Base-by-base conservation (phyloP, 257 asterid species). In the Anisodus acutangulus region DNA sequence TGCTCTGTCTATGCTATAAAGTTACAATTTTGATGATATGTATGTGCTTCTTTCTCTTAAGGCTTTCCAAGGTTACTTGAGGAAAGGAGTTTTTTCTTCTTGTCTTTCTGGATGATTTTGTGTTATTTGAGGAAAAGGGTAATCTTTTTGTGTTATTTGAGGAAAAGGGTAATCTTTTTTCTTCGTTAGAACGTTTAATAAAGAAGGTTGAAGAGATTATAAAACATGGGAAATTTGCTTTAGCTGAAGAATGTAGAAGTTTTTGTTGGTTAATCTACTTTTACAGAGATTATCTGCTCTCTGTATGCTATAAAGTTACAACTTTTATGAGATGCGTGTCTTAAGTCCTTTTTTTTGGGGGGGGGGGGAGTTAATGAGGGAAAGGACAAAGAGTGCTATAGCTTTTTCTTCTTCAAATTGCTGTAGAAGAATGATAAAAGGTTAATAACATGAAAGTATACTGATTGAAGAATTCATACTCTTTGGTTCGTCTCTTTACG, bases 251-350 rank as follows among this genome's bases (percentile, higher is more conserved):
- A 13, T 13, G n/a, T 4, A 13, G 59, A 13, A 54, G 6, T 16
- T 11, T 54, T 54, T 54, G 7, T 54, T 54, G n/a, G 59, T 54
- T 54, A 54, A 13, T 54, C 15, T 54, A 13, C 7, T 54, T 9
- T 4, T 55, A 55, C 60, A 12, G 15, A 5, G 60, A 13, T 55
- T 55, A 55, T 55, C 16, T 55, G n/a, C 60, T 55, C 60, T 13
- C 2, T 1, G 16, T 54, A 10, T 54, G 59, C 59, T 12, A 54
- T 12, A 54, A 54, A 54, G 59, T 54, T 54, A 4, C 59, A 3
- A 3, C 4, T 54, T 54, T 54, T 4, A 54, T 0, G 59, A 67
- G 93, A 95, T 80, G 84, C 37, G 4, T 31, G 12, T 72, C 31
- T 10, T 10, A 58, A 82, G 17, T 51, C 63, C 4, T 58, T 17